Evolutionary conservation across 805 yeast genomes (phyloP), one percentile per base, ranked within the genome.

Genomic region (Suhomyces sp.): DNA sequence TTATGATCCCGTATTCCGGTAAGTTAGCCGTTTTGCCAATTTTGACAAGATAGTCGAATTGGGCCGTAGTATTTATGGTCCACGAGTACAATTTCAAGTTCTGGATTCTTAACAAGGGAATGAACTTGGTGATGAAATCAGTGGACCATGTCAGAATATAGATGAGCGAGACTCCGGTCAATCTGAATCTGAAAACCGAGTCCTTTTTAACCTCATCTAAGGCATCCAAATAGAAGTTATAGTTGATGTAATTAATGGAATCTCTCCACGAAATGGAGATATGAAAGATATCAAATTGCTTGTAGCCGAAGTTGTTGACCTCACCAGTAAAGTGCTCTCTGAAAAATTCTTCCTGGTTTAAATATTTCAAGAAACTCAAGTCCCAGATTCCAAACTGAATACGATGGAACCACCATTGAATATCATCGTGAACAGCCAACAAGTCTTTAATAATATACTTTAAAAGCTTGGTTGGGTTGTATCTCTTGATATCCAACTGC

Each of bases 331-430:
- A 65, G 13, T 61, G 50, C 9, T 59, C 47, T 53, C 65, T 71
- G 55, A 74, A 73, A 51, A 57, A 68, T 1, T 60, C 64, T 41
- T 73, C 72, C 53, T 75, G 78, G 57, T 75, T 75, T 53, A 73
- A 51, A 57, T 63, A 73, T 54, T 72, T 70, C 44, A 73, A 53
- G 48, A 71, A 65, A 33, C 67, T 62, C 50, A 75, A 59, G 53
- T 70, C 69, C 79, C 79, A 75, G 20, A 74, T 57, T 4, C 78
- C 79, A 49, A 73, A 62, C 53, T 70, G 74, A 25, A 75, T 56
- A 21, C 68, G 64, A 22, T 67, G 64, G 27, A 60, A 64, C 79
- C 78, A 75, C 68, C 70, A 75, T 17, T 57, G 44, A 13, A 73
- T 57, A 47, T 73, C 73, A 25, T 57, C 49, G 15, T 64, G 57